These are phyloP conservation scores for Periglandula ipomoeae DNA, from an alignment of 2,329 filamentous ascomycete species.

Conservation along the genomic window DNA sequence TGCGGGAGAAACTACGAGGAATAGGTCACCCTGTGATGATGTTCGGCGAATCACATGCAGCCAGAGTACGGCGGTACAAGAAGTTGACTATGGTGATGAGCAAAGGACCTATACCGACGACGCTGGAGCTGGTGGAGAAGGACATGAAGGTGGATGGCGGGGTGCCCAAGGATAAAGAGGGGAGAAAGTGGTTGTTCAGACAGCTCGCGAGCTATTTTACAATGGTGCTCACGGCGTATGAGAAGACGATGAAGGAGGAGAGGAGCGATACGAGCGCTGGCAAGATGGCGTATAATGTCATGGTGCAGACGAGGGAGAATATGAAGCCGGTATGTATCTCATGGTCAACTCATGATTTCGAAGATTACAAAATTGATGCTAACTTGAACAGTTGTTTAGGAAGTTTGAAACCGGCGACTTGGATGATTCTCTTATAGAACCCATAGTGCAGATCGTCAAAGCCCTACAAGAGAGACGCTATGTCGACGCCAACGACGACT, in stretches of 20 bases:
- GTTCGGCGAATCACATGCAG: conserved; percentile 72
- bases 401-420: conserved; percentile 77
- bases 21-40: conserved; percentile 64
- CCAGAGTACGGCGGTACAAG: conserved; percentile 61
- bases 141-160: conserved; percentile 74
- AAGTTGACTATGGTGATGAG: conserved; percentile 54
- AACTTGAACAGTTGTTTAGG: conserved; percentile 56
- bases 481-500: conserved; percentile 93
- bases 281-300: conserved; percentile 72
- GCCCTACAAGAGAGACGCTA: conserved; percentile 86
- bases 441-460: conserved; percentile 84
- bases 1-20: conserved; percentile 57
- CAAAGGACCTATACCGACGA: conserved; percentile 79
- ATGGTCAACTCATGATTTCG: too few relatives aligned
- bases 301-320: conserved; percentile 80
- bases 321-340: conserved; percentile 68
- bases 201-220: conserved; percentile 94
- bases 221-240: conserved; percentile 88
- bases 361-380: too few relatives aligned
- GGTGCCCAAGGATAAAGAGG: conserved; percentile 55
- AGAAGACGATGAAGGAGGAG: conserved; percentile 62
- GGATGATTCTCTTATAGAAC: conserved; percentile 68
- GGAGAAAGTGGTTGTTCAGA: conserved; percentile 64
- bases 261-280: conserved; percentile 61
- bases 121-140: conserved; percentile 66